Evolutionary conservation across 441 rosid genomes (phyloP).

Genomic region (Populus hybrid): DNA sequence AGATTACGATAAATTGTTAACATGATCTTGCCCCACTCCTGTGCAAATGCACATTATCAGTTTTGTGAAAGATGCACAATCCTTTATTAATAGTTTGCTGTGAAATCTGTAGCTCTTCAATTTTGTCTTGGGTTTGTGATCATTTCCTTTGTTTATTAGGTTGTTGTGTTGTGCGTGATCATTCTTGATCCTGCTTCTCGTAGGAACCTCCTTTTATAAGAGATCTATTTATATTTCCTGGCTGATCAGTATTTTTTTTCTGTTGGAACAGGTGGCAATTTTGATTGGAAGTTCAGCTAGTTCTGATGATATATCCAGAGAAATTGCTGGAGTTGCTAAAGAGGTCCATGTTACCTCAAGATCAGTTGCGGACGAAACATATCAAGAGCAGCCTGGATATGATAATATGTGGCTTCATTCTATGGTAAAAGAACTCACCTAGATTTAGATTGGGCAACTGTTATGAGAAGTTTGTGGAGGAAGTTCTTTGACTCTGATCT

Average conservation of each 20-base stretch:
- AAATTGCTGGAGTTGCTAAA: slow-evolving; percentile 64
- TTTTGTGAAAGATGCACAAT: not conserved
- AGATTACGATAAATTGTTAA: not conserved
- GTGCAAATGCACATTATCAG: not conserved
- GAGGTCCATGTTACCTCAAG: slow-evolving; percentile 76
- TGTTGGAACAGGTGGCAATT: slow-evolving; percentile 54
- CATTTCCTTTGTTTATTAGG: not conserved
- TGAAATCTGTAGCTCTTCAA: not conserved
- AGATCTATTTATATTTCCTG: slow-evolving; percentile 1
- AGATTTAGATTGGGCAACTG: not conserved
- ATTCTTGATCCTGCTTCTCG: not conserved
- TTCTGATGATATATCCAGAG: slow-evolving; percentile 68
- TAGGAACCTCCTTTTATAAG: not conserved
- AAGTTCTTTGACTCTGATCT: slow-evolving; percentile 1
- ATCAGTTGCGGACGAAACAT: slow-evolving; percentile 46
- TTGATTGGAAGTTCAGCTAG: slow-evolving; percentile 71
- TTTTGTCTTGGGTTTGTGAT: not conserved
- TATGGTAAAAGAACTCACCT: slow-evolving; percentile 46
- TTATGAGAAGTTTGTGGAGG: not conserved
- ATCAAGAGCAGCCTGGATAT: slow-evolving; percentile 40
- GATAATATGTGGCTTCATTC: slow-evolving; percentile 73
- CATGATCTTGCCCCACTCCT: not conserved
- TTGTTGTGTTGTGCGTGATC: not conserved
- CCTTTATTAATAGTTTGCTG: not conserved
- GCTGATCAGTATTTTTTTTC: not conserved